These are phyloP conservation scores for Starmerella etchellsii DNA, from an alignment of 805 yeast species.

Conservation along the genomic window DNA sequence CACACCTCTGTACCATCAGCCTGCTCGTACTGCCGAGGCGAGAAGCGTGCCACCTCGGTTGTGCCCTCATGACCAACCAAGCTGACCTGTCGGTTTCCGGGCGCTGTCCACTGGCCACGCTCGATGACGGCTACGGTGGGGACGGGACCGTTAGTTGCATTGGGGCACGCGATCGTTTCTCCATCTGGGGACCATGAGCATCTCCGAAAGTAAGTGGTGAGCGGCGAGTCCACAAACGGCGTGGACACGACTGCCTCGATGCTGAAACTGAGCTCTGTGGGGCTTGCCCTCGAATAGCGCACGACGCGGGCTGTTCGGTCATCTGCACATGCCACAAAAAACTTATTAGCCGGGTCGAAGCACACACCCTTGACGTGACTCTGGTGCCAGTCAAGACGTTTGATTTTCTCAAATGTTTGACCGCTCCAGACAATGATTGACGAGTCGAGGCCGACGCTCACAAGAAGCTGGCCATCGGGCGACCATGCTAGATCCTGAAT, in stretches of 20 bases:
- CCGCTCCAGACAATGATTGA: slow-evolving; percentile 92
- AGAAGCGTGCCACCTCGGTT: slow-evolving; percentile 48
- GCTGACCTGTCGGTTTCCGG: slow-evolving; percentile 40
- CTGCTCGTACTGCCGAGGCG: slow-evolving; percentile 30
- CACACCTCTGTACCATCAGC: slow-evolving; percentile 33
- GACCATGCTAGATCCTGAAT: slow-evolving; percentile 98
- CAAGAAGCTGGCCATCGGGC: slow-evolving; percentile 80
- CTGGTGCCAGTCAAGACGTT: slow-evolving; percentile 82
- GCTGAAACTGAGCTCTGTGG: slow-evolving; percentile 62
- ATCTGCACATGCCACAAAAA: slow-evolving; percentile 93
- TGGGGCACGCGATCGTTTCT: slow-evolving; percentile 56
- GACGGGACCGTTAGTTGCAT: slow-evolving; percentile 55
- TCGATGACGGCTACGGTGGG: slow-evolving; percentile 47
- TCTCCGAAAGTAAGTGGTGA: slow-evolving; percentile 74
- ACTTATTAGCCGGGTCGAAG: slow-evolving; percentile 96
- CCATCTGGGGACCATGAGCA: slow-evolving; percentile 69
- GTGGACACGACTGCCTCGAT: slow-evolving; percentile 71
- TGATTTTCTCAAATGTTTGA: slow-evolving; percentile 74
- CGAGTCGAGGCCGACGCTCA: slow-evolving; percentile 88
- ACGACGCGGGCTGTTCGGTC: slow-evolving; percentile 84
- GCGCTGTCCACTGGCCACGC: slow-evolving; percentile 44
- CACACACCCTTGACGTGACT: slow-evolving; percentile 93
- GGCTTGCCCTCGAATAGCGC: slow-evolving; percentile 62
- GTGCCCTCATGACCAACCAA: slow-evolving; percentile 61
- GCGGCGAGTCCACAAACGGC: slow-evolving; percentile 80